Percentiles rank a stretch among this genome's conserved stretches.
phyloP scores from a whole-genome alignment of 163 green algal species.

The Chlorella variabilis region DNA sequence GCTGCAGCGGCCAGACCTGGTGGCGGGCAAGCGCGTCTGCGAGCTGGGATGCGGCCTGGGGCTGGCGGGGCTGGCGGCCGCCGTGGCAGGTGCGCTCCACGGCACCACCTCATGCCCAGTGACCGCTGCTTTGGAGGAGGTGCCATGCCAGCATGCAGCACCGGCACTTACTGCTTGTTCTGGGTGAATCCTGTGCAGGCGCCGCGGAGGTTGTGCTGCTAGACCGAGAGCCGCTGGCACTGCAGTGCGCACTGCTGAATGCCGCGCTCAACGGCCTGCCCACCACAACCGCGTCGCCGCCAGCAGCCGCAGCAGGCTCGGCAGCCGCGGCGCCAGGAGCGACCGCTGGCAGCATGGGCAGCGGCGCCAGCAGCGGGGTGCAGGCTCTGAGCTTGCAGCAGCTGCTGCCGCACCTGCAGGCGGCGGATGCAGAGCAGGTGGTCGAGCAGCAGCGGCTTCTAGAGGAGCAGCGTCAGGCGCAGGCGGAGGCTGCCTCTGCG shows the following conservation, averaged over 20 bases:
- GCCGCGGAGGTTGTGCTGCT: conserved; percentile 79
- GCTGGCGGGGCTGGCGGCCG: conserved; percentile 79
- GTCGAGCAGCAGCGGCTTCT: neutral
- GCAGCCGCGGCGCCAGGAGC: conserved; percentile 11
- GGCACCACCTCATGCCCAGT: too few relatives aligned
- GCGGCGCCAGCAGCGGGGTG: conserved; percentile 20
- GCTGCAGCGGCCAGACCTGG: conserved; percentile 68
- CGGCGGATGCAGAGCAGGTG: conserved; percentile 1
- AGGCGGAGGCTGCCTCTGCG: neutral
- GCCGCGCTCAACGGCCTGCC: conserved; percentile 39
- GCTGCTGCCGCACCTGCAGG: conserved; percentile 2
- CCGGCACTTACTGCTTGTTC: too few relatives aligned
- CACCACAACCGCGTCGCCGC: neutral
- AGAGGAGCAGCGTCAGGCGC: conserved; percentile 2
- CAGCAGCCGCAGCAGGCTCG: neutral
- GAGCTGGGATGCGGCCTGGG: conserved; percentile 85
- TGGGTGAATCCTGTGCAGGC: too few relatives aligned
- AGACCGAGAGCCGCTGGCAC: conserved; percentile 82
- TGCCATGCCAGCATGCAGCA: too few relatives aligned
- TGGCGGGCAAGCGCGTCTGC: conserved; percentile 65
- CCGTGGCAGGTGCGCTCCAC: conserved; percentile 63
- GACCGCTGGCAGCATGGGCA: neutral
- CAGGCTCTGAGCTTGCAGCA: neutral
- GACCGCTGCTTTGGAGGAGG: too few relatives aligned
- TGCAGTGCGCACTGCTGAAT: conserved; percentile 77